phyloP scores from a whole-genome alignment of 805 yeast species.

The Barnettozyma populi region DNA sequence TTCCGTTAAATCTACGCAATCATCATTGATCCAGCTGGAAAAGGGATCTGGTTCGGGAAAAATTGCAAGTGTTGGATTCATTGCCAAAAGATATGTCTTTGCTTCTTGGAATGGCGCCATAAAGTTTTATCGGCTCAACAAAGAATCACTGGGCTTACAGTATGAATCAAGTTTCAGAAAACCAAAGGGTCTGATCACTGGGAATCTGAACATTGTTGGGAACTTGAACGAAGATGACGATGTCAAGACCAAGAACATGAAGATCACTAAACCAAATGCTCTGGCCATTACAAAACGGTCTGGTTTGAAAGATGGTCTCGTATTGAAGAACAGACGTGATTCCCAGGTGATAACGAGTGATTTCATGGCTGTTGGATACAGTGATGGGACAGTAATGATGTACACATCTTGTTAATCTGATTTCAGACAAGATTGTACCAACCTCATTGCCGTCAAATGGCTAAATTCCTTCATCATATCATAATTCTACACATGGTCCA shows the following conservation, averaged over 20 bases:
- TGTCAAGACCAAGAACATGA: slow-evolving; percentile 23
- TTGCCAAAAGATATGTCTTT: slow-evolving; percentile 26
- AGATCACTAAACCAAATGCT: slow-evolving; percentile 25
- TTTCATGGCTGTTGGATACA: slow-evolving; percentile 45
- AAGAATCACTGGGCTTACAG: slow-evolving; percentile 11
- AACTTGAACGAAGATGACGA: slow-evolving; percentile 22
- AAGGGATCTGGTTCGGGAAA: slow-evolving; percentile 32
- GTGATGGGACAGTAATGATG: slow-evolving; percentile 37
- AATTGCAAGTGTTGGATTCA: slow-evolving; percentile 24
- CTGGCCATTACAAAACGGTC: slow-evolving; percentile 16
- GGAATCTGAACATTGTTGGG: slow-evolving; percentile 24
- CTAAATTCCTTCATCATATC: not conserved
- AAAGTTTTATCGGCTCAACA: slow-evolving; percentile 27
- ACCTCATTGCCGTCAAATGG: not conserved
- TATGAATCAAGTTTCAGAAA: slow-evolving; percentile 20
- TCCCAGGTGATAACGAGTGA: slow-evolving; percentile 13
- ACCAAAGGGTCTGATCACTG: slow-evolving; percentile 22
- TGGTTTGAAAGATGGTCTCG: not conserved
- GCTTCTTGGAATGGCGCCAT: slow-evolving; percentile 50
- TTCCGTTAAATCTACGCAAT: slow-evolving; percentile 2
- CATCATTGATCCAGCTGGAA: slow-evolving; percentile 7
- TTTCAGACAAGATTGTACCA: not conserved
- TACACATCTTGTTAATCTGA: not conserved
- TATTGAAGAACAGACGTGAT: slow-evolving; percentile 20
- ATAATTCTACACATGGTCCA: too few relatives aligned